Evolutionary conservation across 352 stramenopile species (phyloP), one percentile per base, ranked within the genome.

Genomic region (Pythium aristosporum): DNA sequence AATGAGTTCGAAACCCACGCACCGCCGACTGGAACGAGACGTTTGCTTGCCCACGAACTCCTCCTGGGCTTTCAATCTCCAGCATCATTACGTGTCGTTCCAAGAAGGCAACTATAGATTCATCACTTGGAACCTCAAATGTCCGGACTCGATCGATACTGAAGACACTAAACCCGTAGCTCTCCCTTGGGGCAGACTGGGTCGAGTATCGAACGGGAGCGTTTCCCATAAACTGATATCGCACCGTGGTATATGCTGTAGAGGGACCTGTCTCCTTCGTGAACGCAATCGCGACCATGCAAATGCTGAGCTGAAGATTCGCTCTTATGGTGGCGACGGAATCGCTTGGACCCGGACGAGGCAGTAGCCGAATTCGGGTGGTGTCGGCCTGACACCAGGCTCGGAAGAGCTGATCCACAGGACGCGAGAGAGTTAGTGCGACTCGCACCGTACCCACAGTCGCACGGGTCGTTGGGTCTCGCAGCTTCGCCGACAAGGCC

Each of bases 201-300:
- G 28, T 34, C 2, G 61, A 20, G 18, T 61, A 60, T 20, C 52
- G 52, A 44, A 61, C 52, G 0, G 44, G n/a, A 5, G 61, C 21
- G 30, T 68, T 57, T 5, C 61, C 61, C 52, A 68, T 68, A 36
- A 68, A 68, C 5, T 44, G 61, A 57, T 68, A 68, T 8, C 43
- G 28, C 21, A 57, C 47, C 23, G 15, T 56, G 8, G 37, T 16
- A n/a, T 48, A 32, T 44, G 49, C 18, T 52, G 46, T 52, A 32
- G 6, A 15, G 15, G n/a, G 3, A 12, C 16, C 23, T 9, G 32
- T 36, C 6, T 51, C 42, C 10, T 54, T 57, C 1, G 42, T 36
- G 5, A 67, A 13, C 1, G 43, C 50, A 10, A 67, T 32, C 20
- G 50, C 50, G 23, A 67, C 44, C 2, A 67, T 11, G 25, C 60